Evolutionary conservation across 1,284 basidiomycete species (phyloP).

Genomic region (Apiotrichum siamense): DNA sequence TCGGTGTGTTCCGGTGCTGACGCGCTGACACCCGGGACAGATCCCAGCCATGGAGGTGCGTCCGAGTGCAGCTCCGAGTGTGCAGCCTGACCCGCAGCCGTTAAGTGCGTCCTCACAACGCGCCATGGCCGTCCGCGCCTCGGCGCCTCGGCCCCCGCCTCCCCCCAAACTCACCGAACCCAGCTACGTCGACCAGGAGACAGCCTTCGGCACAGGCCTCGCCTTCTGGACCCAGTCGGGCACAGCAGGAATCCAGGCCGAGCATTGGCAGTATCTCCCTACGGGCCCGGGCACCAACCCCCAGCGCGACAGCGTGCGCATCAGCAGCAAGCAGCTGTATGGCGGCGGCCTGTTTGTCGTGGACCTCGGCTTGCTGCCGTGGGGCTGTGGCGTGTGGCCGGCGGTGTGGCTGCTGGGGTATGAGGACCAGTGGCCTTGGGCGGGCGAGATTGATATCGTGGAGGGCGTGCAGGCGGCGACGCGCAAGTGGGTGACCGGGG

Average conservation of each 20-base stretch:
- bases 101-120: neutral
- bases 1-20: too few species aligned
- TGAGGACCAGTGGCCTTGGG: slow-evolving; percentile 30
- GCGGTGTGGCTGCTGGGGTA: slow-evolving; percentile 52
- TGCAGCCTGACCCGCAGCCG: neutral
- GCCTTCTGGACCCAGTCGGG: slow-evolving; percentile 33
- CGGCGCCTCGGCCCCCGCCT: neutral
- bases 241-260: slow-evolving; percentile 36
- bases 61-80: slow-evolving; percentile 4
- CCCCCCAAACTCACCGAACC: neutral
- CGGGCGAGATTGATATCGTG: slow-evolving; percentile 46
- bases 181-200: slow-evolving; percentile 23
- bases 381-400: slow-evolving; percentile 75
- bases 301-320: slow-evolving; percentile 54
- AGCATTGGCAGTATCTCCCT: slow-evolving; percentile 29
- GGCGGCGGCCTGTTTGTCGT: slow-evolving; percentile 67
- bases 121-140: neutral
- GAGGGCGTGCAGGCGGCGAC: slow-evolving; percentile 40
- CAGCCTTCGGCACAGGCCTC: slow-evolving; percentile 26
- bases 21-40: slow-evolving; percentile 12
- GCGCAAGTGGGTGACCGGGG: slow-evolving; percentile 39
- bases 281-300: too few species aligned
- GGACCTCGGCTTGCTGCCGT: slow-evolving; percentile 69
- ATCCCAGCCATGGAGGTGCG: slow-evolving; percentile 42
- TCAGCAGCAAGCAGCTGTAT: slow-evolving; percentile 61